Evolutionary conservation across 331 rosid species (phyloP), one percentile per base, ranked within the genome.

Genomic region (Malus hybrid): DNA sequence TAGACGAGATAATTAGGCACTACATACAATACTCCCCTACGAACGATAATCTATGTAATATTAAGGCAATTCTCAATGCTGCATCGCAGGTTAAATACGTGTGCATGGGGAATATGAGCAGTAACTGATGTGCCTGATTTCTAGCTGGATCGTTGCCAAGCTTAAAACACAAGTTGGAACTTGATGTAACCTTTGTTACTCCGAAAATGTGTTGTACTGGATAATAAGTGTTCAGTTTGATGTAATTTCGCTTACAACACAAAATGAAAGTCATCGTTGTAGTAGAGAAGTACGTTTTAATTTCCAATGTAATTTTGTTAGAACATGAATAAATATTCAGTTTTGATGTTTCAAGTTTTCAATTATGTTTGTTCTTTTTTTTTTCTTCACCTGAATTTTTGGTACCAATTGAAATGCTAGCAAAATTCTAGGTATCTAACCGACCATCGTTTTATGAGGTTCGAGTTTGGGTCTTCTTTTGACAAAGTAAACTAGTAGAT

Each of bases 81-180:
- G 7, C 67, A 8, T 82, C 80, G 75, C 92, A 95, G 97, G 74
- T 92, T 24, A 92, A 95, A 72, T 95, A 92, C 57, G 85, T 95
- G 7, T 95, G 99, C 90, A 29, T 95, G 88, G 97, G 99, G 81
- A 90, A 89, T 82, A 85, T 94, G 92, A 84, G 74, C 86, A 73
- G 84, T 71, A 82, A 76, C 10, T 90, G 89, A 91, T 79, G 79
- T 56, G 68, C 77, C 69, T 68, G 80, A 74, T 36, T 33, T 39
- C 46, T 26, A 10, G 50, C 34, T 15, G 77, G 78, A 69, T 53
- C 58, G 2, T 46, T 57, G 28, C 61, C 73, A 64, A 81, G 72
- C 71, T 84, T 65, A 18, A 28, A 22, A 34, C 33, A 3, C 28
- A 63, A 46, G 75, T 62, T 42, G 58, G 75, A 70, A 46, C 42